Evolutionary conservation across 2,329 filamentous ascomycete species (phyloP).

Genomic region (Macrophomina phaseolina): DNA sequence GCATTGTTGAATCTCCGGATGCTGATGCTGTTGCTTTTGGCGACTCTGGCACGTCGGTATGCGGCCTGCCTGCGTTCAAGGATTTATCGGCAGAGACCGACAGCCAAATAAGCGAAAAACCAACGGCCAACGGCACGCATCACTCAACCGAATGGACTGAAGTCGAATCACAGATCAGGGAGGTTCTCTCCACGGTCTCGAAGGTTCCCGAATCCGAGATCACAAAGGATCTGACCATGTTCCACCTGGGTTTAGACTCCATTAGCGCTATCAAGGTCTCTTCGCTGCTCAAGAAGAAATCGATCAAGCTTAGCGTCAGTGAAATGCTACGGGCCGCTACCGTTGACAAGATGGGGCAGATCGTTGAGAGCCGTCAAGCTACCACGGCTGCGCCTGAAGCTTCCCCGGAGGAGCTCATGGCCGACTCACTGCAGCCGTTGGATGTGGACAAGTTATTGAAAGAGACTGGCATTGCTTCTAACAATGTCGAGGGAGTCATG

Average conservation of each 20-base stretch:
- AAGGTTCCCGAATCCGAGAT: conserved; percentile 65
- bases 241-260: conserved; percentile 87
- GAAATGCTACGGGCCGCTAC: conserved; percentile 72
- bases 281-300: conserved; percentile 69
- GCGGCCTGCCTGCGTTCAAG: conserved; percentile 61
- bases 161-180: conserved; percentile 49
- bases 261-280: conserved; percentile 89
- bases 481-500: conserved; percentile 62
- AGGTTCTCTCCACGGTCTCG: conserved; percentile 63
- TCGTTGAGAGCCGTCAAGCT: conserved; percentile 34
- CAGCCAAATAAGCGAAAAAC: neutral
- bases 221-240: conserved; percentile 67
- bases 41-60: conserved; percentile 64
- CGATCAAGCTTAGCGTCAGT: conserved; percentile 69
- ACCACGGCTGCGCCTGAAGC: conserved; percentile 4
- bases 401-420: conserved; percentile 21
- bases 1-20: conserved; percentile 59
- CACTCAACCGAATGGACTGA: conserved; percentile 37
- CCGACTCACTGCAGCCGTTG: conserved; percentile 36
- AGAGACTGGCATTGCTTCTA: conserved; percentile 47
- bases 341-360: conserved; percentile 66
- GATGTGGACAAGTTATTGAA: conserved; percentile 52
- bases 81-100: conserved; percentile 13
- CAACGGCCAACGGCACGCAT: neutral
- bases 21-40: conserved; percentile 62